Evolutionary conservation across 2,329 filamentous ascomycete species (phyloP), one percentile per base, ranked within the genome.

Genomic region (Gremmenia infestans): DNA sequence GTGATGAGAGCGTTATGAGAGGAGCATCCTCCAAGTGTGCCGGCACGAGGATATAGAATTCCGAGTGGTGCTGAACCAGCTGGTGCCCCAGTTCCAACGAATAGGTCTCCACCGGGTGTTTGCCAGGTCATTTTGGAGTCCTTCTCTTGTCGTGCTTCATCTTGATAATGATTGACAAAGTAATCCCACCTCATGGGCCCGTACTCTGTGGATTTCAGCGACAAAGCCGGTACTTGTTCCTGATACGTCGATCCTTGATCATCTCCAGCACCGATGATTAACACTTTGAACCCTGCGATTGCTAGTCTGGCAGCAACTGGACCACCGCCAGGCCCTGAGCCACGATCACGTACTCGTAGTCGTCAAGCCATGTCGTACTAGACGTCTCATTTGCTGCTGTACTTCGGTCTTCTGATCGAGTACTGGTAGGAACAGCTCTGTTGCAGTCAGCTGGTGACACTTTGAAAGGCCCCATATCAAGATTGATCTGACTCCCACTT

Each of bases 261-360:
- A 59, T 79, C 76, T 49, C 78, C 79, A 37, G 78, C 79, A 61
- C 81, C 79, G 32, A 81, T 73, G 5, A 81, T 71, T n/a, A 81
- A 73, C 9, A 78, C 77, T 60, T 73, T 78, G 67, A 76, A 73
- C 42, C 79, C 79, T 28, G 75, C 76, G 47, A 76, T 72, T 6
- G 79, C 79, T 48, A 81, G 73, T 49, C 77, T 71, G 42, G 76
- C 73, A 36, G 79, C 76, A 8, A 80, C 63, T 40, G 78, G 77
- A 28, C 73, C 77, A 56, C 78, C 78, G 37, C 78, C 78, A 23
- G 78, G 70, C 14, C 78, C 78, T 25, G 76, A 79, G 6, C 79
- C 79, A 81, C 76, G 15, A 82, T 72, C 8, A 57, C 52, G 28
- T 57, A 57, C 17, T 57, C 55, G 35, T 57, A 57, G 17, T 32